Percentiles rank a stretch among this genome's conserved stretches.
These are phyloP conservation scores for Aspergillus sp. DNA, from an alignment of 2,329 filamentous ascomycete species.

Conservation along the genomic window DNA sequence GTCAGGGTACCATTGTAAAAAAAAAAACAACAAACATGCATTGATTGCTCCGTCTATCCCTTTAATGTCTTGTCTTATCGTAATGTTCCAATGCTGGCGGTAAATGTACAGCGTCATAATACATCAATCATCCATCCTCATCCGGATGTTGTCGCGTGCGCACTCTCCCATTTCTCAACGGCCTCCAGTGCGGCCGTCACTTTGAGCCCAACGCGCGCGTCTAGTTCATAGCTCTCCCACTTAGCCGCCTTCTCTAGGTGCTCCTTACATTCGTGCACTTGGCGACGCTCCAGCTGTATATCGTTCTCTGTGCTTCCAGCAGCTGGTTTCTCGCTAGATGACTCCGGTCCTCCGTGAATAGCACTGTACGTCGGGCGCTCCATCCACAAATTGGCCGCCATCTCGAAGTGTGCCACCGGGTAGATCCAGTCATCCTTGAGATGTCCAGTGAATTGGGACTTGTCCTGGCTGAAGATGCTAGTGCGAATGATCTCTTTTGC, in stretches of 20 bases:
- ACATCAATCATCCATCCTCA: conserved; percentile 15
- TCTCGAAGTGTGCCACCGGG: conserved; percentile 82
- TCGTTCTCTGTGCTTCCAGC: conserved; percentile 13
- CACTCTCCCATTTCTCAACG: conserved; percentile 45
- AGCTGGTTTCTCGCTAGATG: background rate
- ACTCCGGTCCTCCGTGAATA: conserved; percentile 29
- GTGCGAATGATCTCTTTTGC: conserved; percentile 65
- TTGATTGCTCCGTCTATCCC: conserved; percentile 2
- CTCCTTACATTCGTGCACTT: conserved; percentile 55
- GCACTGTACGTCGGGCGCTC: conserved; percentile 53
- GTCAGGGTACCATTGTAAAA: background rate
- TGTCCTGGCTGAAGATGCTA: conserved; percentile 63
- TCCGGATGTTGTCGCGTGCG: conserved; percentile 22
- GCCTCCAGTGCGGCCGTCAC: conserved; percentile 50
- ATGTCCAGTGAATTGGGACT: conserved; percentile 53
- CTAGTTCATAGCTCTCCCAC: conserved; percentile 64
- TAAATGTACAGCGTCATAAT: conserved; percentile 15
- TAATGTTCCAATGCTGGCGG: background rate
- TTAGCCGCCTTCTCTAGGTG: conserved; percentile 59
- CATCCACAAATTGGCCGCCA: conserved; percentile 78
- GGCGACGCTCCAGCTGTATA: conserved; percentile 34
- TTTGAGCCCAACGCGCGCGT: conserved; percentile 57
- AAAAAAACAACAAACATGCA: background rate
- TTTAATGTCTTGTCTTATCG: background rate
- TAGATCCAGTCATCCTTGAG: conserved; percentile 60